Conservation (phyloP, 2,329 filamentous ascomycete species). For the Pseudogymnoascus verrucosus region DNA sequence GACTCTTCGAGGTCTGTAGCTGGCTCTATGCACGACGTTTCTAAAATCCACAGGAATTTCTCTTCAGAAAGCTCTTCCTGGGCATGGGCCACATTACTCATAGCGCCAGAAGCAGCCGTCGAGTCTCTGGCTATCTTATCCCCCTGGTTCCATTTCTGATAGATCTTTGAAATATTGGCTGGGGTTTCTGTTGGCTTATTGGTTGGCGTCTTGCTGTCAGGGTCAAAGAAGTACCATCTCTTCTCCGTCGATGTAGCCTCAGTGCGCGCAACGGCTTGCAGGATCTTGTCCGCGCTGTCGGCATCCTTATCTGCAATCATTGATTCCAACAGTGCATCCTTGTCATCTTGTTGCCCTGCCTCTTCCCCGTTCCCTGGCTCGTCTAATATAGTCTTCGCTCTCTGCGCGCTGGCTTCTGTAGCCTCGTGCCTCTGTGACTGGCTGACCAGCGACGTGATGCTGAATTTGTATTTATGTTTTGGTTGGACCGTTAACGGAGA, state of each 20-base stretch:
- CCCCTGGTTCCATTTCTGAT: constrained; percentile 14
- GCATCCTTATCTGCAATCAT: constrained; percentile 36
- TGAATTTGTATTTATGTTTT: constrained; percentile 48
- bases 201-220: constrained; percentile 2
- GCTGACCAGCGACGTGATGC: constrained; percentile 53
- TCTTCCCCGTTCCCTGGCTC: constrained; percentile 20
- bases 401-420: constrained; percentile 45
- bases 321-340: constrained; percentile 30
- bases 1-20: neutral
- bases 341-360: constrained; percentile 13
- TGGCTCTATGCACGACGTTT: neutral
- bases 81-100: neutral
- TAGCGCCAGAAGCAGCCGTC: neutral
- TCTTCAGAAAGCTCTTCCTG: neutral
- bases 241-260: constrained; percentile 47
- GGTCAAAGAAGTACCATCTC: constrained; percentile 50
- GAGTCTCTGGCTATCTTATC: neutral
- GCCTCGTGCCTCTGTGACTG: constrained; percentile 52
- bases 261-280: constrained; percentile 51
- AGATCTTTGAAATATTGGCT: constrained; percentile 14
- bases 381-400: constrained; percentile 29
- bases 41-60: neutral
- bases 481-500: constrained; percentile 44
- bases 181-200: constrained; percentile 15
- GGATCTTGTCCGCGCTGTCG: constrained; percentile 38